Evolutionary conservation across 768 basidiomycete species (phyloP), one percentile per base, ranked within the genome.

Genomic region (Trichaptum fuscoviolaceum): DNA sequence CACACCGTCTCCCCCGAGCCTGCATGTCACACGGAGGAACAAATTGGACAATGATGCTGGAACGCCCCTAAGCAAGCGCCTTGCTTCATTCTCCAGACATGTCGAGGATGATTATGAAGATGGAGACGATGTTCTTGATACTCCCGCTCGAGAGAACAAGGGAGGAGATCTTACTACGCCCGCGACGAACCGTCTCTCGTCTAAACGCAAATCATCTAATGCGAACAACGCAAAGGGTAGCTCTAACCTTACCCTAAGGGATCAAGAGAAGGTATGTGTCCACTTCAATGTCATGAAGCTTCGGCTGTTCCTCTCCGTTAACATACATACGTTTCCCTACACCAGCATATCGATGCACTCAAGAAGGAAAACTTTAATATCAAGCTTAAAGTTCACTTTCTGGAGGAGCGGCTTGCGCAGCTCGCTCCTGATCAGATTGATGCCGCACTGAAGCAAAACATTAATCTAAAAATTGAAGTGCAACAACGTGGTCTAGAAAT

Each of bases 351-450:
- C 73, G 95, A 99, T 78, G 88, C 88, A 68, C 86, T 95, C 72
- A 95, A 96, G 80, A 97, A 96, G 76, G 96, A 99, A 76, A 96
- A 96, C 81, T 98, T 99, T 76, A 91, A 90, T 73, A 89, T 99
- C 74, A 97, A 98, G 76, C 85, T 99, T 63, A 92, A 95, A 67
- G 92, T 98, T 2, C 95, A 97, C 74, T 96, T 97, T 75, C 85
- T 97, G 58, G 93, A 98, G 76, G 95, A 99, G 72, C 89, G 93
- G 59, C 84, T 99, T 18, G 90, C 91, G 1, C 88, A 93, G 71
- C 87, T 95, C 62, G 91, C 92, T 0, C 94, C 95, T 0, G 95
- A 96, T 75, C 91, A 97, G 73, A 91, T 96, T 75, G 92, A 97
- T 72, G 90, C 91, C 5, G 92, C 91, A 4, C 84, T 94, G 66